phyloP scores from a whole-genome alignment of 1,139 yeast genomes.

The Kazachstania sp. region DNA sequence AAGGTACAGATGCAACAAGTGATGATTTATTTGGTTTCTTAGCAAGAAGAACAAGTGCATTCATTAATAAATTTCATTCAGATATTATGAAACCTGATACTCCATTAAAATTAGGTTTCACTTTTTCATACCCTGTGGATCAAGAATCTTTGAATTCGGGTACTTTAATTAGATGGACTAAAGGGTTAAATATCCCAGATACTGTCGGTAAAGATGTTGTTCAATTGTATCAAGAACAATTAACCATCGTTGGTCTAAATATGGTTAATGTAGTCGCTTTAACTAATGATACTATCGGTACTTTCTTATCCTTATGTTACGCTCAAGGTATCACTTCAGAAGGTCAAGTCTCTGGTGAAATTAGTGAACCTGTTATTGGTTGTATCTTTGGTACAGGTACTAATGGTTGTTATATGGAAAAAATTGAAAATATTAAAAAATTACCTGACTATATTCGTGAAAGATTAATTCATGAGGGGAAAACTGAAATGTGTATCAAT shows the following conservation, averaged over 20 bases:
- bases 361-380: conserved; percentile 66
- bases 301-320: conserved; percentile 80
- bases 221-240: conserved; percentile 54
- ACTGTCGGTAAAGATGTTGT: conserved; percentile 80
- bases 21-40: conserved; percentile 60
- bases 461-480: conserved; percentile 36
- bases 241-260: conserved; percentile 40
- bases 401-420: conserved; percentile 85
- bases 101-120: conserved; percentile 70
- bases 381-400: conserved; percentile 95
- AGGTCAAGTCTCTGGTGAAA: conserved; percentile 44
- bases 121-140: conserved; percentile 85
- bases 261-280: conserved; percentile 75
- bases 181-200: conserved; percentile 81
- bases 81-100: conserved; percentile 29
- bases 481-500: conserved; percentile 75
- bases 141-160: conserved; percentile 77
- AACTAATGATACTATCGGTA: conserved; percentile 93
- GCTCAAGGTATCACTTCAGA: conserved; percentile 40
- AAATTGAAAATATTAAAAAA: conserved; percentile 61
- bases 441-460: conserved; percentile 39
- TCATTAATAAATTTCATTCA: conserved; percentile 55
- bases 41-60: conserved; percentile 58
- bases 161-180: conserved; percentile 84
- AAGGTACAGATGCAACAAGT: conserved; percentile 36